Evolutionary conservation across 192 early-diverging fungal genomes (phyloP), one percentile per base, ranked within the genome.

Genomic region (Backusella tarrabulga): DNA sequence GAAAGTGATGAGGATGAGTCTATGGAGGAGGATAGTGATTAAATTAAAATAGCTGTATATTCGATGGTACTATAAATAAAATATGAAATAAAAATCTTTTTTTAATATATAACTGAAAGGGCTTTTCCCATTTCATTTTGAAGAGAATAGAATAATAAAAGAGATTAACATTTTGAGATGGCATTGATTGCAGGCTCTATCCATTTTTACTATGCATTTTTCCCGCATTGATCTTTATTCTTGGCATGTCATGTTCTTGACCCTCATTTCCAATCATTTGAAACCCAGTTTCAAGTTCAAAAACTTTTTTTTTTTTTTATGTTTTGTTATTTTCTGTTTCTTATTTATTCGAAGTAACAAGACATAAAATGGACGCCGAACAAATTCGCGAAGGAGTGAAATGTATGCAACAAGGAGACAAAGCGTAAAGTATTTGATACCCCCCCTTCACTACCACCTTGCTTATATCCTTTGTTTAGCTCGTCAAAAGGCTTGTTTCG

Each of bases 401-500:
- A 34, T 69, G 83, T 34, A 84, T 90, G 87, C 79, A 80, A 68
- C 85, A 82, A 21, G 89, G 88, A 12, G 86, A 89, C 32, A 90
- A 90, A 70, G 87, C 88, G 86, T 87, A 76, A 80, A 80, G 79
- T n/a, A 29, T 35, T 11, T 6, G 19, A 32, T 26, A 15, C 11
- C 2, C 19, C 19, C 14, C 26, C 26, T 79, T 36, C 7, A 32
- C 34, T 3, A 17, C 5, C 68, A 32, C 36, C 41, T 29, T 17
- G 2, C 21, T 66, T 68, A 52, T 7, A 32, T 67, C 32, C 23
- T 80, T 32, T 60, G 63, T 50, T 70, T 68, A 90, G 85, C 76
- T 82, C 88, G 40, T 83, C 81, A 74, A 92, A 87, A 83, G 87
- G 82, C 1, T 80, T 84, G 46, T 91, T 91, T 73, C 82, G 85